Evolutionary conservation across 2,329 filamentous ascomycete genomes (phyloP).

Genomic region (Phaeophleospora eucalypticola): DNA sequence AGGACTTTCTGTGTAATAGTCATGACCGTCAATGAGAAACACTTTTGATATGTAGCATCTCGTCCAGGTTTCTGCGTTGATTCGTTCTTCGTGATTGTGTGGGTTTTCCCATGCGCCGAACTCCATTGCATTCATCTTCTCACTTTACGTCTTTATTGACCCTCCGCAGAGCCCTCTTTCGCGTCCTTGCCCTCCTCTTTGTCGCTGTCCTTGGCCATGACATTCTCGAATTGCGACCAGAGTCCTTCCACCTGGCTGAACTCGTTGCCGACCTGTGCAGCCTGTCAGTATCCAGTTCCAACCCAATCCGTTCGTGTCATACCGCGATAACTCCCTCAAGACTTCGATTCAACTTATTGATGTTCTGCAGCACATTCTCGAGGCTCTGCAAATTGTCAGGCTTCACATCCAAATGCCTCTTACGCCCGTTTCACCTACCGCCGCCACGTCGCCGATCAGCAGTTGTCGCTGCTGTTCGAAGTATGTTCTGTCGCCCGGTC

Average conservation of each 20-base stretch:
- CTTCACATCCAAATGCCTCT: not conserved
- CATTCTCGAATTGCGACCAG: slow-evolving; percentile 95
- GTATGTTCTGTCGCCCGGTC: slow-evolving; percentile 49
- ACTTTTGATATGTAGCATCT: not conserved
- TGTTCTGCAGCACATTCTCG: slow-evolving; percentile 88
- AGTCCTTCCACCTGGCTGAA: slow-evolving; percentile 95
- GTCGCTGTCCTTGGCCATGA: slow-evolving; percentile 72
- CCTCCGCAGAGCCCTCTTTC: slow-evolving; percentile 24
- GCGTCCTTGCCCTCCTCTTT: slow-evolving; percentile 29
- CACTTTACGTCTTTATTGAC: not conserved
- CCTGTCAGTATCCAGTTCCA: slow-evolving; percentile 38
- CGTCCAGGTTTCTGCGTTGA: not conserved
- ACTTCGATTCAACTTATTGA: slow-evolving; percentile 90
- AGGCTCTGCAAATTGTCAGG: slow-evolving; percentile 50
- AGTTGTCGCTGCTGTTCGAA: slow-evolving; percentile 74
- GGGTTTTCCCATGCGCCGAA: not conserved
- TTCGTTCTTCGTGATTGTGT: not conserved
- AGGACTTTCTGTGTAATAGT: not conserved
- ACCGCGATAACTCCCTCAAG: slow-evolving; percentile 88
- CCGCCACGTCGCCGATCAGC: slow-evolving; percentile 67
- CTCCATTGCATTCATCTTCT: not conserved
- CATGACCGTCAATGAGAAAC: slow-evolving; percentile 8
- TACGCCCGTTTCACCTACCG: slow-evolving; percentile 44
- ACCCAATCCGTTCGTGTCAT: slow-evolving; percentile 30
- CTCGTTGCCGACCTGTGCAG: slow-evolving; percentile 69